Conservation (phyloP, 257 asterid species). For the Solanum raphanifolium region DNA sequence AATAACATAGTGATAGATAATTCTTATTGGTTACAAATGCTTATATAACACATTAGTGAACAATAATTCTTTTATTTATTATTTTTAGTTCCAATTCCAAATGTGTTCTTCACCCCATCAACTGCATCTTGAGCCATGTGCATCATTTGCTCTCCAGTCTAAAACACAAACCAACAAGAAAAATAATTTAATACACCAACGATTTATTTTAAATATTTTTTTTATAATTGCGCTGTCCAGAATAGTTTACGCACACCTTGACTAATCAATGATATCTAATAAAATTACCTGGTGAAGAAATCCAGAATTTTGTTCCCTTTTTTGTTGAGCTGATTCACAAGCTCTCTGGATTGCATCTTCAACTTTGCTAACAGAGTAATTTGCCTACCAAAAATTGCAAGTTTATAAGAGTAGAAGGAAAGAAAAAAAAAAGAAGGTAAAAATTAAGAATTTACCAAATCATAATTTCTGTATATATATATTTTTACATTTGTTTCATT, state of each 20-base stretch:
- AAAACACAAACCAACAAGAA: neutral
- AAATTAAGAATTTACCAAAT: neutral
- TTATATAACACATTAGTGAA: neutral
- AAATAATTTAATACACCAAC: neutral
- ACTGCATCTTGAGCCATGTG: constrained; percentile 61
- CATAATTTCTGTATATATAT: too few relatives aligned
- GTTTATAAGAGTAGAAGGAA: neutral
- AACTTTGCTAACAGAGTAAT: constrained; percentile 35
- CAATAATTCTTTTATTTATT: constrained; percentile 20
- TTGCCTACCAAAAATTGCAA: constrained; percentile 18
- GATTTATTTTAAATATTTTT: too few relatives aligned
- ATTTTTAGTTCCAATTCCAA: constrained; percentile 51
- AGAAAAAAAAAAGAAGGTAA: neutral
- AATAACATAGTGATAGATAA: neutral
- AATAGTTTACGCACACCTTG: neutral
- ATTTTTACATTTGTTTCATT: fast-evolving
- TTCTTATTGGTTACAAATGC: neutral
- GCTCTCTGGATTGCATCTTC: constrained; percentile 24
- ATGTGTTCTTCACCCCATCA: constrained; percentile 66
- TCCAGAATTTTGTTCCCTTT: constrained; percentile 24
- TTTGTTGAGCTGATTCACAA: constrained; percentile 35
- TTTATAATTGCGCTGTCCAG: too few relatives aligned
- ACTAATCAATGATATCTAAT: neutral
- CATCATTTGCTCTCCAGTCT: constrained; percentile 49
- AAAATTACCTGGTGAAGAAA: constrained; percentile 18